Percentiles rank a stretch among this genome's conserved stretches.
Conservation (phyloP, 768 basidiomycete species). For the Strobilomyces confusus region DNA sequence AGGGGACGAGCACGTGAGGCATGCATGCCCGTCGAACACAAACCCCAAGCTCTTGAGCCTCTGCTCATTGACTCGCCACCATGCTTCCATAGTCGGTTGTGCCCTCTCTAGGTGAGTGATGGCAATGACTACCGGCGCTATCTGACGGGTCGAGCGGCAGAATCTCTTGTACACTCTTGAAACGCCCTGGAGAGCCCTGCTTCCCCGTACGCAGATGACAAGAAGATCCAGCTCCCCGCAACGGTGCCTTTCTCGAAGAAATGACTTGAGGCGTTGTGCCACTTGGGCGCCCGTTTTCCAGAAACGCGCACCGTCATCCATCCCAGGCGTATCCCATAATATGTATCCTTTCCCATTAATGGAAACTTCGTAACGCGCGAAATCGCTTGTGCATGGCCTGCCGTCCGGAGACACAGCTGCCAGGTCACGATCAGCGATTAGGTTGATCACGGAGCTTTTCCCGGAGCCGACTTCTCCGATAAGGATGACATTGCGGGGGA, state of each 20-base stretch:
- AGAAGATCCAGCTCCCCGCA: constrained; percentile 19
- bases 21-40: constrained; percentile 28
- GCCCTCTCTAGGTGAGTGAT: constrained; percentile 36
- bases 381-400: constrained; percentile 30
- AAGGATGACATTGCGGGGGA: constrained; percentile 31
- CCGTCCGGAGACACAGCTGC: constrained; percentile 29
- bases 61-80: constrained; percentile 30
- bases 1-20: constrained; percentile 19
- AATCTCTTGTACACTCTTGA: constrained; percentile 22
- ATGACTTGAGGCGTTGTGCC: constrained; percentile 17
- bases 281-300: neutral
- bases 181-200: constrained; percentile 15
- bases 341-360: constrained; percentile 13
- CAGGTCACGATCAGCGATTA: constrained; percentile 25
- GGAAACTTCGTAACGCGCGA: constrained; percentile 18
- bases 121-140: constrained; percentile 35
- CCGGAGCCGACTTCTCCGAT: constrained; percentile 34
- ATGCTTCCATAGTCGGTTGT: constrained; percentile 28
- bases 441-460: constrained; percentile 44
- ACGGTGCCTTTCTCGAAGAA: constrained; percentile 30
- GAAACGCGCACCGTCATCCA: constrained; percentile 10
- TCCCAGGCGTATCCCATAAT: constrained; percentile 35
- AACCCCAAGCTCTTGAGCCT: constrained; percentile 16
- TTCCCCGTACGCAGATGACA: constrained; percentile 20
- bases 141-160: constrained; percentile 29